A percentile compares a stretch with the other conserved stretches of the same genome.
Conservation (phyloP, 805 yeast species). For the Candida insectorum region DNA sequence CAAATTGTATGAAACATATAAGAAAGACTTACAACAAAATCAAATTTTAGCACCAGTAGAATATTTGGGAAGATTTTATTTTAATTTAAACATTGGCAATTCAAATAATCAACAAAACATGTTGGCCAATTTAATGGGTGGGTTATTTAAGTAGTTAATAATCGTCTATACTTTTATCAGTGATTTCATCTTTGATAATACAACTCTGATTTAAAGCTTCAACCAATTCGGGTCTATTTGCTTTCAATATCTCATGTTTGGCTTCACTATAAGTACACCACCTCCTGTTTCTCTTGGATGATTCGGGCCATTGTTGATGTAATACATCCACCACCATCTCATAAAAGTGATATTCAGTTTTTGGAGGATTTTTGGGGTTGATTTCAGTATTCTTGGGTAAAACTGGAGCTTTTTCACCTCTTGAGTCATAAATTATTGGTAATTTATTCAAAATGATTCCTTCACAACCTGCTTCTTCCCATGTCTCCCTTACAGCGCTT, state of each 20-base stretch:
- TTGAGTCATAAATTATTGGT: slow-evolving; percentile 62
- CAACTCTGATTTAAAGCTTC: slow-evolving; percentile 59
- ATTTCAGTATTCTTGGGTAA: slow-evolving; percentile 23
- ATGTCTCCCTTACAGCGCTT: slow-evolving; percentile 82
- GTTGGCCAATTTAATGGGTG: slow-evolving; percentile 64
- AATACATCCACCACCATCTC: slow-evolving; percentile 65
- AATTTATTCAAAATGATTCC: slow-evolving; percentile 57
- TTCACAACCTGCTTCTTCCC: slow-evolving; percentile 96
- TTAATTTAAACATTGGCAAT: slow-evolving; percentile 49
- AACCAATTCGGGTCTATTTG: slow-evolving; percentile 65
- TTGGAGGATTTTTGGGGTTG: slow-evolving; percentile 51
- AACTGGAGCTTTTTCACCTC: slow-evolving; percentile 39
- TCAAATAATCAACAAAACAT: slow-evolving; percentile 39
- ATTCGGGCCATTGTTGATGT: slow-evolving; percentile 75
- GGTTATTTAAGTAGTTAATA: slow-evolving; percentile 30
- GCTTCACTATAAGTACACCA: slow-evolving; percentile 79
- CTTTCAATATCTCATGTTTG: slow-evolving; percentile 48
- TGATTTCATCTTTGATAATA: slow-evolving; percentile 35
- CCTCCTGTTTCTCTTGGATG: slow-evolving; percentile 52
- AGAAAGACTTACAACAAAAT: slow-evolving; percentile 25
- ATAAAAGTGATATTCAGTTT: slow-evolving; percentile 84
- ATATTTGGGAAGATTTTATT: slow-evolving; percentile 59
- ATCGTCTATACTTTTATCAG: slow-evolving; percentile 2
- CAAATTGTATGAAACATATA: slow-evolving; percentile 51
- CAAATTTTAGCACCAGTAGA: slow-evolving; percentile 46